A percentile compares a stretch with the other conserved stretches of the same genome.
These are phyloP conservation scores for Penicillium nordicum DNA, from an alignment of 2,329 filamentous ascomycete genomes.

Conservation along the genomic window DNA sequence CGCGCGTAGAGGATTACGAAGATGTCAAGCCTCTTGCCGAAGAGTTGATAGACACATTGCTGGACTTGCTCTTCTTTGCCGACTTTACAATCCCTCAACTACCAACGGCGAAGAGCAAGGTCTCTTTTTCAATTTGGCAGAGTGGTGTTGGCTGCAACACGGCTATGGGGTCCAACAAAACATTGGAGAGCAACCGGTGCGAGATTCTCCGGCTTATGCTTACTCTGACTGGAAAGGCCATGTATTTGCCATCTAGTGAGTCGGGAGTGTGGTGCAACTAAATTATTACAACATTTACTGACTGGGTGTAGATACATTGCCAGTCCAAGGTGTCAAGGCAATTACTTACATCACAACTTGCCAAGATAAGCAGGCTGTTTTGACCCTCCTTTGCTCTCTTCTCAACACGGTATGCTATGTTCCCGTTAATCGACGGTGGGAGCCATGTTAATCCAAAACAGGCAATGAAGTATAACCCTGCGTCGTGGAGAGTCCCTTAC, in stretches of 20 bases:
- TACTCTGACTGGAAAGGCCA: conserved; percentile 81
- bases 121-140: conserved; percentile 95
- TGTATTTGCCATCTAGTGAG: conserved; percentile 80
- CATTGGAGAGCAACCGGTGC: conserved; percentile 87
- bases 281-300: background rate
- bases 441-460: conserved; percentile 37
- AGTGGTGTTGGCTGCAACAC: conserved; percentile 95
- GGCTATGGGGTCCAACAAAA: conserved; percentile 80
- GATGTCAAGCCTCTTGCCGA: conserved; percentile 84
- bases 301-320: conserved; percentile 56
- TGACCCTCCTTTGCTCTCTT: conserved; percentile 86
- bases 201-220: conserved; percentile 85
- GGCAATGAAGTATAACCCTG: conserved; percentile 94
- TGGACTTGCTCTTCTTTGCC: conserved; percentile 87
- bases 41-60: conserved; percentile 83
- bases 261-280: conserved; percentile 1
- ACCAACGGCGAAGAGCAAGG: conserved; percentile 68
- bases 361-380: conserved; percentile 83
- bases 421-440: background rate
- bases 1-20: conserved; percentile 63
- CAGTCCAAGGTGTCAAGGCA: conserved; percentile 75
- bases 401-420: conserved; percentile 78
- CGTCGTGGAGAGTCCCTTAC: conserved; percentile 89
- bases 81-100: conserved; percentile 80
- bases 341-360: conserved; percentile 87